Conservation (phyloP, 164 flowering plant species). For the Platanus orientalis region DNA sequence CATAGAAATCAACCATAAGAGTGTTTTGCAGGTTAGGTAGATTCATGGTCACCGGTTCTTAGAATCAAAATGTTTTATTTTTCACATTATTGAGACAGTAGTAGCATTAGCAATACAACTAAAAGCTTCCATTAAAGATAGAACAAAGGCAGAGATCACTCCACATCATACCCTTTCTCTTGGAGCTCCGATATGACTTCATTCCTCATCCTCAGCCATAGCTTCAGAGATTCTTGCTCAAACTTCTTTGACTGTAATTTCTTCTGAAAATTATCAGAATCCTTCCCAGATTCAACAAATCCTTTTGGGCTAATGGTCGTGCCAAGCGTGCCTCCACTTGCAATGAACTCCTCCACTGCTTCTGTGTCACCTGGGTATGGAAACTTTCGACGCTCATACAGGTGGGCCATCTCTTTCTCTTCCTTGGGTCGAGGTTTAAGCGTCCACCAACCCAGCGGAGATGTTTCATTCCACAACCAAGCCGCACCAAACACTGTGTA, state of each 20-base stretch:
- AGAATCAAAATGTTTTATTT: too few species aligned
- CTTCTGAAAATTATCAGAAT: conserved; percentile 45
- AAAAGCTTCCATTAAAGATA: too few species aligned
- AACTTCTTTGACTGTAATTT: conserved; percentile 66
- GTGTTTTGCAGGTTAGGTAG: too few species aligned
- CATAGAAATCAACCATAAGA: too few species aligned
- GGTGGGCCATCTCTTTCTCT: conserved; percentile 78
- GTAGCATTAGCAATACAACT: too few species aligned
- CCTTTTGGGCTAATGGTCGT: conserved; percentile 84
- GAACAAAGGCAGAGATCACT: conserved; percentile 25
- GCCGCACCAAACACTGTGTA: conserved; percentile 59
- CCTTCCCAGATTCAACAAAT: conserved; percentile 42
- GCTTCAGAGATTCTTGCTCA: conserved; percentile 66
- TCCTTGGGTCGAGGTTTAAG: conserved; percentile 78
- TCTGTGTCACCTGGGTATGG: conserved; percentile 94
- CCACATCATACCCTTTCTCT: conserved; percentile 76
- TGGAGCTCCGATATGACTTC: conserved; percentile 83
- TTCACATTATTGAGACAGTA: too few species aligned
- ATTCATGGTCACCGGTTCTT: too few species aligned
- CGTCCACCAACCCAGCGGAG: conserved; percentile 94
- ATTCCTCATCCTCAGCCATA: conserved; percentile 88
- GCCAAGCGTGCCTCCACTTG: conserved; percentile 82
- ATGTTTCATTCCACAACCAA: conserved; percentile 82
- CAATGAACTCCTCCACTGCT: conserved; percentile 82
- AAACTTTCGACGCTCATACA: conserved; percentile 63